A percentile compares a stretch with the other conserved stretches of the same genome.
phyloP scores from a whole-genome alignment of 2,329 filamentous ascomycete genomes.

The Trichoderma simmonsii region DNA sequence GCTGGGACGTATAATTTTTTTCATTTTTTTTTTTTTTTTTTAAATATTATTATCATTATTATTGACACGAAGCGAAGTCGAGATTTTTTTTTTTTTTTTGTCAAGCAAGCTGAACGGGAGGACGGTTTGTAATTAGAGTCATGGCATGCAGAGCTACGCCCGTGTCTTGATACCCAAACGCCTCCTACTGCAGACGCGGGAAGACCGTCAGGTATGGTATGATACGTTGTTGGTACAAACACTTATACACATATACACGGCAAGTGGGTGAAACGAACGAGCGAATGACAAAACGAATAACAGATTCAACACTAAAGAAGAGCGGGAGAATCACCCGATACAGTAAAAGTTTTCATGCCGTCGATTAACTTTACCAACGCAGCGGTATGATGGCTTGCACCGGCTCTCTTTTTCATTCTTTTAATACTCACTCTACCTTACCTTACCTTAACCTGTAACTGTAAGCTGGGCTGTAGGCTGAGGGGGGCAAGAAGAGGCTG shows the following conservation, averaged over 20 bases:
- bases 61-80: background rate
- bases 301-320: background rate
- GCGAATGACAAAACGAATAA: background rate
- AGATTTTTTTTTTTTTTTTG: background rate
- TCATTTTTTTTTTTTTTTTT: background rate
- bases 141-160: background rate
- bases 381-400: slow-evolving; percentile 1
- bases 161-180: background rate
- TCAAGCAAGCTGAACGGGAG: background rate
- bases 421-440: background rate
- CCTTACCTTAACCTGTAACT: background rate
- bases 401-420: background rate
- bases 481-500: background rate
- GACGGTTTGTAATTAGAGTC: background rate
- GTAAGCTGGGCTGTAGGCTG: background rate
- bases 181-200: background rate
- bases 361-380: background rate
- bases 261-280: background rate
- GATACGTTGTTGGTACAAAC: background rate
- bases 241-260: background rate
- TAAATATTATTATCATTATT: no score
- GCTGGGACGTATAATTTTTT: background rate
- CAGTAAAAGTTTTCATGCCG: background rate
- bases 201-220: background rate
- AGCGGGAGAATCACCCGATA: background rate